Evolutionary conservation across 2,329 filamentous ascomycete genomes (phyloP).

Genomic region (Samsoniella hepiali): DNA sequence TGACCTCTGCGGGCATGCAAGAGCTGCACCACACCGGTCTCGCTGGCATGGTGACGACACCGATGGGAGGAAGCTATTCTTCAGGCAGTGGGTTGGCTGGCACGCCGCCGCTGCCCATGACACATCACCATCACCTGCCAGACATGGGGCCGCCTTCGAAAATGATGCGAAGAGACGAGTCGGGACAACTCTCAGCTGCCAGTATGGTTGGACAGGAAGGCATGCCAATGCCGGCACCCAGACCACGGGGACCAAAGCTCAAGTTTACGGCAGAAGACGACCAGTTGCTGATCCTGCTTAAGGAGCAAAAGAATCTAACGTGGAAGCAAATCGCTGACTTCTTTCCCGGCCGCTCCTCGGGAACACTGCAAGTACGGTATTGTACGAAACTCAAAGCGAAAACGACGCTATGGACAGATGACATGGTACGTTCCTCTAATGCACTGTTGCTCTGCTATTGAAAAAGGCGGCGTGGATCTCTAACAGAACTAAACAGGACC

Average conservation of each 20-base stretch:
- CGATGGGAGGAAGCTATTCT: conserved; percentile 51
- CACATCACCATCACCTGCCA: conserved; percentile 73
- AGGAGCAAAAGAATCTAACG: conserved; percentile 90
- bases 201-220: conserved; percentile 82
- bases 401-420: conserved; percentile 88
- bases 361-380: conserved; percentile 88
- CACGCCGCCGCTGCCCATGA: conserved; percentile 24
- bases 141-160: conserved; percentile 68
- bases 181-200: conserved; percentile 58
- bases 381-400: conserved; percentile 95
- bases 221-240: conserved; percentile 78
- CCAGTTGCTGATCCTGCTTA: conserved; percentile 79
- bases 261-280: conserved; percentile 95
- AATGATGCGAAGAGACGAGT: conserved; percentile 59
- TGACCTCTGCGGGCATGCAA: conserved; percentile 48
- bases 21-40: conserved; percentile 55
- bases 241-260: conserved; percentile 82
- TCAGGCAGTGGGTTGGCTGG: conserved; percentile 27
- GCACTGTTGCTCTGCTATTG: conserved; percentile 21
- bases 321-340: conserved; percentile 99
- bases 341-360: conserved; percentile 85
- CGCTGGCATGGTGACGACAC: conserved; percentile 51
- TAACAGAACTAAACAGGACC: conserved; percentile 53
- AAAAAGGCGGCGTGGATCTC: background rate
- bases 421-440: conserved; percentile 64